Evolutionary conservation across 73 alveolate species (phyloP).

Genomic region (Tetrahymena thermophila): DNA sequence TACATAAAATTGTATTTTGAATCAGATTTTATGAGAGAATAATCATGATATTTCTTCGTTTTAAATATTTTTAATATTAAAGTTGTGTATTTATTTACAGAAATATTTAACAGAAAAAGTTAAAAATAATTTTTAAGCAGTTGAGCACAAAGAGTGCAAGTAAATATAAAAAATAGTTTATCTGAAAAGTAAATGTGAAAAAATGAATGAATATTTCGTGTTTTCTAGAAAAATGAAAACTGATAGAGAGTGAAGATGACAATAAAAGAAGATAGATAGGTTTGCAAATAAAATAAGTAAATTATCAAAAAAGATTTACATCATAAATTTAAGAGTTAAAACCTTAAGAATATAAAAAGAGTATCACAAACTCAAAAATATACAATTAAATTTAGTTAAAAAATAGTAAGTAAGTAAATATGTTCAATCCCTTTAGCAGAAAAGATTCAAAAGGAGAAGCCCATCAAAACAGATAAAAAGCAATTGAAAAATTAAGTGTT

Average conservation of each 20-base stretch:
- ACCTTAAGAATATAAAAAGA: background rate
- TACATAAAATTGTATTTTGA: no score
- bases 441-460: background rate
- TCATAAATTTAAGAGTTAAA: background rate
- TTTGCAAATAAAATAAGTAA: background rate
- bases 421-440: background rate
- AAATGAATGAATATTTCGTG: background rate
- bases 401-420: background rate
- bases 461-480: background rate
- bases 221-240: background rate
- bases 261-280: background rate
- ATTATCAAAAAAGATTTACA: background rate
- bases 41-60: no score
- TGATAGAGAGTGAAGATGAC: background rate
- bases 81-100: no score
- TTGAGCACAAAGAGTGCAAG: no score
- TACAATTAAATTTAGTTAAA: background rate
- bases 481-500: background rate
- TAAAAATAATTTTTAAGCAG: no score
- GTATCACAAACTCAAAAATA: background rate
- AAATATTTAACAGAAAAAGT: no score
- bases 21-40: no score
- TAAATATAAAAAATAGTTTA: no score
- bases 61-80: no score
- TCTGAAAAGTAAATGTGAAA: no score